Percentiles rank a stretch among this genome's conserved stretches.
Conservation (phyloP, 2,329 filamentous ascomycete species). For the Exophiala spinifera region DNA sequence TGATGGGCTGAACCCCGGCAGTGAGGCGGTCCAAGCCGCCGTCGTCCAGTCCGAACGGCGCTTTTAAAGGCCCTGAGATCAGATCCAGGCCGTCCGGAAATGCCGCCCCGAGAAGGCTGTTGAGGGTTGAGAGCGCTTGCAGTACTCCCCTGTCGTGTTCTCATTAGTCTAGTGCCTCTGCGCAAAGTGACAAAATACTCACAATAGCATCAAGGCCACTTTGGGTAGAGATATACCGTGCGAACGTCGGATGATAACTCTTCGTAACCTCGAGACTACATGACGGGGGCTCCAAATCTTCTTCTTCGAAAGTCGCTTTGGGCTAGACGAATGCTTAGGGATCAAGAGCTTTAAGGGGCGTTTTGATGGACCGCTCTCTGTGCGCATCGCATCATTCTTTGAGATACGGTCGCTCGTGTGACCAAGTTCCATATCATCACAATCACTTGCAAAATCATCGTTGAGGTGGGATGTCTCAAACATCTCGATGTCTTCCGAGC, state of each 20-base stretch:
- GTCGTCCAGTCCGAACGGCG: background rate
- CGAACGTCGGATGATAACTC: background rate
- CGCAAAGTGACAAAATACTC: background rate
- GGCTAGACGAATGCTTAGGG: background rate
- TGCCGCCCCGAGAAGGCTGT: constrained; percentile 33
- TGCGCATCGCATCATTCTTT: constrained; percentile 5
- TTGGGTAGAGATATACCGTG: background rate
- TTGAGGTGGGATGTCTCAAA: constrained; percentile 3
- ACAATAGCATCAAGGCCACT: constrained; percentile 7
- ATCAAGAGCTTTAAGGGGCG: constrained; percentile 2
- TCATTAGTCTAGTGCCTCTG: background rate
- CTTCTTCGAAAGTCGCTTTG: background rate
- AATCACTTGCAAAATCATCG: background rate
- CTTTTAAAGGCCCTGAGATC: constrained; percentile 39
- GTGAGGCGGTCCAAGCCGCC: constrained; percentile 39
- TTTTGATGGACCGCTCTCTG: constrained; percentile 1
- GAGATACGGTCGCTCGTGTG: background rate
- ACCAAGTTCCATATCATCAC: constrained; percentile 1
- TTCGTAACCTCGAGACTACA: constrained; percentile 4
- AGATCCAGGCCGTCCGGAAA: constrained; percentile 41
- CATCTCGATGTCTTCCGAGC: constrained; percentile 3
- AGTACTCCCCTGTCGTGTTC: constrained; percentile 4
- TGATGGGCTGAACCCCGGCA: constrained; percentile 47
- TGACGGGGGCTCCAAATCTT: background rate
- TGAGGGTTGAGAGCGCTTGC: constrained; percentile 35